Evolutionary conservation across 345 rosid genomes (phyloP), one percentile per base, ranked within the genome.

Genomic region (Arabidopsis suecica): DNA sequence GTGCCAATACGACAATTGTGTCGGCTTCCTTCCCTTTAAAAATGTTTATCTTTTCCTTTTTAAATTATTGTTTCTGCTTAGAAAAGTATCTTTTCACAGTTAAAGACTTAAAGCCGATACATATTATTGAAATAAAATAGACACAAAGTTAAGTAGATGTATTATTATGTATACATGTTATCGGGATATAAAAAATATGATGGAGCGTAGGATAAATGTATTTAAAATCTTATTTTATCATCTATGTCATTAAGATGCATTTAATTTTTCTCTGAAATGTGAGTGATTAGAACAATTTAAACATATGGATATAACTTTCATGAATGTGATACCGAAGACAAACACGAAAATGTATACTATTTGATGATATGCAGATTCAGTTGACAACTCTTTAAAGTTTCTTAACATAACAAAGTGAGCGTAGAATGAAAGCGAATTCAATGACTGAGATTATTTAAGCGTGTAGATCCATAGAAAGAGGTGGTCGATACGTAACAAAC

Each of bases 1-100:
- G 20, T 75, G 36, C 36, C 30, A 51, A 68, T 60, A 60, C 32
- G 74, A 75, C 63, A 68, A 61, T 38, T 68, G 55, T 75, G 63
- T 68, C 74, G 48, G 61, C 40, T 51, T 60, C 68, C 3, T 40
- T 75, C 53, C 23, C 49, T 51, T 66, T 68, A 0, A 30, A 68
- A 30, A 41, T 68, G 53, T n/a, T 42, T 51, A 57, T 41, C 48
- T 60, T 68, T 60, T 75, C 22, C 40, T 75, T 50, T 30, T 11
- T 6, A 34, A 67, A 30, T 41, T 13, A 49, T 7, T 34, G 28
- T 64, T 50, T 40, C 34, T 36, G 14, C 36, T 5, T 37, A 18
- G 22, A 53, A 6, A 60, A 30, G 4, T 6, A 16, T 45, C 30
- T 56, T 73, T 23, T 53, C 38, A 37, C 23, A 30, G 20, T 12